Base-by-base conservation (phyloP, 768 basidiomycete species). In the Leccinellum luteum region DNA sequence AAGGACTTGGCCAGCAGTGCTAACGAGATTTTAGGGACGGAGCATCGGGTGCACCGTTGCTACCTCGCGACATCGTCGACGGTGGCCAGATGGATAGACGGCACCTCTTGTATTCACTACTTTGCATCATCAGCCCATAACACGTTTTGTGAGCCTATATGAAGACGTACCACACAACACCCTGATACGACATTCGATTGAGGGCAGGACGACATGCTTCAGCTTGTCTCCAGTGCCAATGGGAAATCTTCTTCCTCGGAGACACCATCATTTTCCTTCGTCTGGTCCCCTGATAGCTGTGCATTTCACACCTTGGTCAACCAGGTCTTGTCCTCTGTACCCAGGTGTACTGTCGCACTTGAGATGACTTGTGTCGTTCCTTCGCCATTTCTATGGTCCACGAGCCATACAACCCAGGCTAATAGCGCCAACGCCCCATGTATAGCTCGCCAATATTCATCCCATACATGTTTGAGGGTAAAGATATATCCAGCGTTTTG, bases 21-120 rank as follows among this genome's bases (percentile, higher is more conserved):
- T 64, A 98, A 98, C 85, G 96, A 99, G 87, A 96, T 99, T 72
- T 80, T 99, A 71, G 96, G 96, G 53, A 99, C 96, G 98, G 81
- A 94, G 91, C 60, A 80, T 98, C 65, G 96, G 96, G 43, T 97
- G 95, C 86, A 96, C 94, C 49, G 82, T 99, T 55, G 93, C 88
- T 90, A 31, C 85, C 96, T 56, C 96, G 98, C 76, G 94, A 96
- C 73, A 71, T 97, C 70, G 95, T 96, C 64, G 94, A 95, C 53
- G 85, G 77, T 54, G 92, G 55, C 91, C 92, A 55, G 88, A 88
- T 57, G 90, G 90, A 84, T 94, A 90, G 73, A 70, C 52, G 63
- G 64, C 56, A 56, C 19, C 30, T 48, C 48, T 6, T 65, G 66
- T 70, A 64, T 61, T 55, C 58, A 57, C 59, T 47, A 35, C 31